Percentiles rank a stretch among this genome's conserved stretches.
Evolutionary conservation across 1,284 basidiomycete genomes (phyloP).

Genomic region (Marasmius oreades): DNA sequence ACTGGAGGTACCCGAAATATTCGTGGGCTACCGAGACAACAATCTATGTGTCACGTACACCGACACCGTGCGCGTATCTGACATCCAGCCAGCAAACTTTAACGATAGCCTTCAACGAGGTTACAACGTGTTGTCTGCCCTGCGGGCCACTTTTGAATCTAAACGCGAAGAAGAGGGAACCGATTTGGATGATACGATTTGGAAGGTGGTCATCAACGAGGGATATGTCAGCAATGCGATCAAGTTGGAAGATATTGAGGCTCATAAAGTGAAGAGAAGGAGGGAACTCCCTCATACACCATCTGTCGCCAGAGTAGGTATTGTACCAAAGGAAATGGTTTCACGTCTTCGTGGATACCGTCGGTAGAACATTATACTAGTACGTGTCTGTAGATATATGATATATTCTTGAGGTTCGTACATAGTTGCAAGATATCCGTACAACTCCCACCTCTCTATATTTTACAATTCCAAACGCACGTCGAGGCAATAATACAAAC

Average conservation of each 20-base stretch:
- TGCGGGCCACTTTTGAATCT: neutral
- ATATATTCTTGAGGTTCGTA: no score
- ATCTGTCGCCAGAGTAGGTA: neutral
- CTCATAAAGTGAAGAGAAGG: constrained; percentile 3
- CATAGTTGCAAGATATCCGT: no score
- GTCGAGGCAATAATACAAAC: no score
- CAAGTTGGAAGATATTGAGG: neutral
- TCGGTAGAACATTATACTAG: no score
- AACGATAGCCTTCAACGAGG: neutral
- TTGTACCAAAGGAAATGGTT: constrained; percentile 1
- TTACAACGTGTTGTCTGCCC: neutral
- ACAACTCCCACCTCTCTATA: no score
- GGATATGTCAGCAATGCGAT: neutral
- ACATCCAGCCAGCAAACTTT: neutral
- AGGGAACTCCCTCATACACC: constrained; percentile 3
- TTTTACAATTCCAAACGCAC: no score
- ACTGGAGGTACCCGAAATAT: constrained; percentile 5
- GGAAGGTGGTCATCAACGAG: constrained; percentile 1
- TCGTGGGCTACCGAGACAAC: constrained; percentile 3
- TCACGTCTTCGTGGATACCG: neutral
- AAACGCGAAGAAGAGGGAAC: neutral
- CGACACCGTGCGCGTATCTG: neutral
- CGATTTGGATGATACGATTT: neutral
- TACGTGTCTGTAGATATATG: no score
- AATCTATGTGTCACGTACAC: neutral